A percentile compares a stretch with the other conserved stretches of the same genome.
These are phyloP conservation scores for Plenodomus lindquistii DNA, from an alignment of 2,329 filamentous ascomycete genomes.

Conservation along the genomic window DNA sequence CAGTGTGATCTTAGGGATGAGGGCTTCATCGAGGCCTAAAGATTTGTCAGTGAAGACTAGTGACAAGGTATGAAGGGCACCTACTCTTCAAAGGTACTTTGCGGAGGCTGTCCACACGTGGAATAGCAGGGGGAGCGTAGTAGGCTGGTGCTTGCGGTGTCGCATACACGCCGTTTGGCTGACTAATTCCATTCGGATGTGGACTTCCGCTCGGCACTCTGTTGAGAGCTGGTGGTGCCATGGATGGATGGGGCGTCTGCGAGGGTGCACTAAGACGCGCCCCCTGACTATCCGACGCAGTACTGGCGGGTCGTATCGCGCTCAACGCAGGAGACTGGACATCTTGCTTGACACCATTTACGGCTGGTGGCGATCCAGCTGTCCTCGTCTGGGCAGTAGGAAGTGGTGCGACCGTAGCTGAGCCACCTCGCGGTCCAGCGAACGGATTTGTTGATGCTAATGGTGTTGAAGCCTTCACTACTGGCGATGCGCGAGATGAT, in stretches of 20 bases:
- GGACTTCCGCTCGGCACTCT: slow-evolving; percentile 49
- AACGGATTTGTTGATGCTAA: slow-evolving; percentile 33
- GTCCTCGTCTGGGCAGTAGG: slow-evolving; percentile 32
- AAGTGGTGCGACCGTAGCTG: slow-evolving; percentile 24
- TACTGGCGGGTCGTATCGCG: slow-evolving; percentile 43
- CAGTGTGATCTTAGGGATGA: slow-evolving; percentile 69
- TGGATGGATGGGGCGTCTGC: slow-evolving; percentile 39
- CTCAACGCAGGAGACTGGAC: slow-evolving; percentile 51
- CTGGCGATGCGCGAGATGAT: slow-evolving; percentile 31
- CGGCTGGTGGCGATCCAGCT: slow-evolving; percentile 35
- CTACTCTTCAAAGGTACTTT: slow-evolving; percentile 52
- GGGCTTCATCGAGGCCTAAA: slow-evolving; percentile 56
- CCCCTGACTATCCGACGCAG: slow-evolving; percentile 35
- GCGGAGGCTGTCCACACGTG: slow-evolving; percentile 37
- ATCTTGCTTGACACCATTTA: slow-evolving; percentile 46
- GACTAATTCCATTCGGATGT: slow-evolving; percentile 40
- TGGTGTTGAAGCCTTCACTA: slow-evolving; percentile 32
- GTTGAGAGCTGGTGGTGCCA: slow-evolving; percentile 46
- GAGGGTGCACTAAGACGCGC: slow-evolving; percentile 33
- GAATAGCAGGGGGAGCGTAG: slow-evolving; percentile 33
- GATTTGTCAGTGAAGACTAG: slow-evolving; percentile 17
- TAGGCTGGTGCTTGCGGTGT: slow-evolving; percentile 38
- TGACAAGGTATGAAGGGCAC: slow-evolving; percentile 9
- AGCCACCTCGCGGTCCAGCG: slow-evolving; percentile 26
- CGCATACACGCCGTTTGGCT: slow-evolving; percentile 28